Conservation (phyloP, 768 basidiomycete species). For the Cantharellus cinnabarinus region DNA sequence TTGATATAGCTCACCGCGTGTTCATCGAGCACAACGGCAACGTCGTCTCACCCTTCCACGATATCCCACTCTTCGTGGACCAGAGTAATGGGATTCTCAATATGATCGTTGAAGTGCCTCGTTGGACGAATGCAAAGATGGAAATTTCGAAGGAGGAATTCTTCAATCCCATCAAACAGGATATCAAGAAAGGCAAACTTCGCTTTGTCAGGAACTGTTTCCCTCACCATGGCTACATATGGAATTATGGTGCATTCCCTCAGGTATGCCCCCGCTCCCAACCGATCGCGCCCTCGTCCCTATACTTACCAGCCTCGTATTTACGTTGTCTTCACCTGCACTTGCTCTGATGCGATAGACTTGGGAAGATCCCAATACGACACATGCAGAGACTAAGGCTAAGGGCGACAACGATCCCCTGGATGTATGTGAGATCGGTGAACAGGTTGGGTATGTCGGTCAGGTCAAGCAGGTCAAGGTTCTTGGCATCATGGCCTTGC, state of each 20-base stretch:
- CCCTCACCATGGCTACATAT: slow-evolving; percentile 99
- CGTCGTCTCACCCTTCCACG: slow-evolving; percentile 77
- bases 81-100: slow-evolving; percentile 88
- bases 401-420: slow-evolving; percentile 98
- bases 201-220: slow-evolving; percentile 99
- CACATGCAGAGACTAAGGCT: slow-evolving; percentile 94
- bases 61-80: slow-evolving; percentile 96
- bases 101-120: slow-evolving; percentile 96
- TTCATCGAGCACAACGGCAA: slow-evolving; percentile 80
- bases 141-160: slow-evolving; percentile 95
- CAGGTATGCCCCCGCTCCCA: slow-evolving; percentile 33
- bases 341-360: slow-evolving; percentile 31
- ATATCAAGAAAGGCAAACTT: slow-evolving; percentile 89
- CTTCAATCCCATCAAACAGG: slow-evolving; percentile 99
- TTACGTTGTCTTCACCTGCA: neutral
- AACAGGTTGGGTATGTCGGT: slow-evolving; percentile 90
- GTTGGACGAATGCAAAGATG: slow-evolving; percentile 99
- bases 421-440: slow-evolving; percentile 98
- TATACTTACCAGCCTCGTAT: neutral
- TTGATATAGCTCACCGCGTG: slow-evolving; percentile 66
- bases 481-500: slow-evolving; percentile 97
- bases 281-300: neutral
- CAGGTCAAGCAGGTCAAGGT: slow-evolving; percentile 99
- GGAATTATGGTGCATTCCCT: slow-evolving; percentile 99
- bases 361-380: slow-evolving; percentile 83